Base-by-base conservation (phyloP, 177 flowering plant genomes). In the Telopea speciosissima region DNA sequence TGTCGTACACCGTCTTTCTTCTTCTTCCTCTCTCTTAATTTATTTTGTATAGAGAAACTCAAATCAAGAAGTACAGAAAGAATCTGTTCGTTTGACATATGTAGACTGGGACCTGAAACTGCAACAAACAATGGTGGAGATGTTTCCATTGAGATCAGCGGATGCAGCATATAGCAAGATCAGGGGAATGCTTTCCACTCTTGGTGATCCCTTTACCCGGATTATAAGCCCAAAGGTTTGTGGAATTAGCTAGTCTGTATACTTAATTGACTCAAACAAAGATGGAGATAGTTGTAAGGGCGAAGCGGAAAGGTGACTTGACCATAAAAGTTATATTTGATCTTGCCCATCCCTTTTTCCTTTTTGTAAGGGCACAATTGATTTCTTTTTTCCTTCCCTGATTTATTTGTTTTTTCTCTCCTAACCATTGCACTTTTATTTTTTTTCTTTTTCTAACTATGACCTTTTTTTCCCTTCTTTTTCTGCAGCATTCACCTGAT, bases 121-220 rank as follows among this genome's bases (percentile, higher is more conserved):
- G 83, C 99, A 95, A 74, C 96, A 95, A 75, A 95, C 99, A 42
- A 95, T 95, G 99, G 93, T 88, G 70, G 99, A 95, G 81, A 92
- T 95, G 82, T 90, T 95, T 80, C 97, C 97, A 0, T 69, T 95
- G 68, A 85, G 81, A 67, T 85, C 99, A 36, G 96, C 92, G 1
- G 99, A 95, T 90, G 97, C 93, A 22, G 99, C 99, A 1, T 95
- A 95, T 76, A 85, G 60, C 69, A 95, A 95, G 79, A 81, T 95
- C 66, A 85, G 88, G 56, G 92, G 90, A 66, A 92, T 95, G 97
- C 92, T 95, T 76, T 83, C 96, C 24, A 90, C 94, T 71, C 97
- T 95, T 58, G 96, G 91, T 17, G 97, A 95, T 75, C 99, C 99
- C 11, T 95, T 89, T 75, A 95, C 99, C 62, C 88, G 97, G 66